Conservation (phyloP, 2,329 filamentous ascomycete genomes). For the Dactylellina cionopaga region DNA sequence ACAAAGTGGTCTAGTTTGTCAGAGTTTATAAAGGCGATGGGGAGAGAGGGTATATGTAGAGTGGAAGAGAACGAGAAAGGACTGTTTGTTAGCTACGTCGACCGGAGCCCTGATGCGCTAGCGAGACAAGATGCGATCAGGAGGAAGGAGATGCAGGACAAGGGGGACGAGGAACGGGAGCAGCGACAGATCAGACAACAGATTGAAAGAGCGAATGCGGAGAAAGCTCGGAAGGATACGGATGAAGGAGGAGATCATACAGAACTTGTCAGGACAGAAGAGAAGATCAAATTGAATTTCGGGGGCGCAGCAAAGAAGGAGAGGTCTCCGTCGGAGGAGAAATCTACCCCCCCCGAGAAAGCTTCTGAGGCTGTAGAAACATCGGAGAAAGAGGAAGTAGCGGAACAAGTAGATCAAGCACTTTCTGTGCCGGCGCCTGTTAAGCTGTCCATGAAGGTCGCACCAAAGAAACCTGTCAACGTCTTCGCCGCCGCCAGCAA, state of each 20-base stretch:
- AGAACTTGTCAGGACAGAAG: constrained; percentile 71
- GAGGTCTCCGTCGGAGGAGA: constrained; percentile 9
- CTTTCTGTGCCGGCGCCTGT: constrained; percentile 54
- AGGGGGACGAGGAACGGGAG: constrained; percentile 89
- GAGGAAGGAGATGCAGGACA: constrained; percentile 85
- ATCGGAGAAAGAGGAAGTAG: constrained; percentile 33
- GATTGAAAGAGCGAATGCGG: constrained; percentile 69
- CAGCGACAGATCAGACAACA: constrained; percentile 84
- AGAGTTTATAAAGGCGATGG: constrained; percentile 87
- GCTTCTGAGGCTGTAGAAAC: constrained; percentile 17
- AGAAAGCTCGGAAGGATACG: constrained; percentile 70
- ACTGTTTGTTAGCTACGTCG: constrained; percentile 86
- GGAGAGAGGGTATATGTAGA: constrained; percentile 84
- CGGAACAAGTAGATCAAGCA: constrained; percentile 29
- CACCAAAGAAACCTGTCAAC: constrained; percentile 76
- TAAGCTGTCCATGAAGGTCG: constrained; percentile 73
- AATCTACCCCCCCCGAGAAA: constrained; percentile 25
- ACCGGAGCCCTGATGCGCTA: constrained; percentile 87
- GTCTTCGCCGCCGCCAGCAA: constrained; percentile 72
- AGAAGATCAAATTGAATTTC: constrained; percentile 78
- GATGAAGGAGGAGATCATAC: constrained; percentile 63
- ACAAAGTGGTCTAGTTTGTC: constrained; percentile 89
- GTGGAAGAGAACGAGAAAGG: constrained; percentile 93
- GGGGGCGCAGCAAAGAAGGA: constrained; percentile 60
- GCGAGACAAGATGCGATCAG: constrained; percentile 80